Base-by-base conservation (phyloP, 768 basidiomycete species). In the Calocera cornea region DNA sequence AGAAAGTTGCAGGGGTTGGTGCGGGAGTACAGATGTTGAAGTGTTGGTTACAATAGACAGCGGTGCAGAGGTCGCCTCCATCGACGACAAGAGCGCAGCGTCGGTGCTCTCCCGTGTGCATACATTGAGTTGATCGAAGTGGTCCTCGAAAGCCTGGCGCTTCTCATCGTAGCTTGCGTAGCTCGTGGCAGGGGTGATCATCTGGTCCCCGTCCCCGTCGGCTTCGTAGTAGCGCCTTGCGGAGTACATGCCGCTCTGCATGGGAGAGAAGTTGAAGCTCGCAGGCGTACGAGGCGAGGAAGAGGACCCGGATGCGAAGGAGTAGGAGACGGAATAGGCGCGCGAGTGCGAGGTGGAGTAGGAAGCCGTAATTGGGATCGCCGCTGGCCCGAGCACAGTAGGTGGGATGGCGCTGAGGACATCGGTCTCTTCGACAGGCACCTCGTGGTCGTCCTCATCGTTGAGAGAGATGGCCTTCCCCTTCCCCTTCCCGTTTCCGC, bases 41-140 rank as follows among this genome's bases (percentile, higher is more conserved):
- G 54, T 33, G 14, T 47, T 22, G 54, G 31, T 27, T 11, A 16
- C 8, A 19, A 10, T 33, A 10, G 31, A 60, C 10, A 27, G 14
- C 11, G 10, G 5, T 19, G 54, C 2, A 16, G 54, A 29, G 7
- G 54, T 47, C 19, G 19, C 24, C 54, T 60, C 54, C 24, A 22
- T 27, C 27, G 54, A 27, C 5, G 44, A 47, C 19, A 19, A 17
- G 24, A 47, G 44, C 19, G 19, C 24, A 7, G 8, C 44, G 44
- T 47, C 19, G 8, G 44, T 19, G 44, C 19, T 47, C 19, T 47
- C 44, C 19, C 44, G 44, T 47, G 44, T 24, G 44, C 44, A 47
- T 47, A 7, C 44, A 47, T 68, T 64, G 60, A 75, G 73, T 71
- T 75, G 73, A 64, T 75, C 74, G 22, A 70, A 64, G 64, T 72